phyloP scores from a whole-genome alignment of 768 basidiomycete species.

The Mycena indigotica region DNA sequence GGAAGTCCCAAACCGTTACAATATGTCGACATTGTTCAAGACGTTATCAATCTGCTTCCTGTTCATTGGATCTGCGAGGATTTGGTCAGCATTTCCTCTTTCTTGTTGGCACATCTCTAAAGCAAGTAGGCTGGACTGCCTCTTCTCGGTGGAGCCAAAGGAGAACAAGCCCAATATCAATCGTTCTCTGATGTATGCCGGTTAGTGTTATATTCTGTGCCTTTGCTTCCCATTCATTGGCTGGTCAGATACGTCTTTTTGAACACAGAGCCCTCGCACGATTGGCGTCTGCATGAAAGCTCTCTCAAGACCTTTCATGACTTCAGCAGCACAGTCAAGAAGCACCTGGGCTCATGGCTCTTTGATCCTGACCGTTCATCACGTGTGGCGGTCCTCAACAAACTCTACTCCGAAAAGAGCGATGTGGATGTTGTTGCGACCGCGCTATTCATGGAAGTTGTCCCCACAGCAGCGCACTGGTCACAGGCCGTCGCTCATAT shows the following conservation, averaged over 20 bases:
- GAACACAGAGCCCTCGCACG: constrained; percentile 45
- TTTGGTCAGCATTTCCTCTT: constrained; percentile 45
- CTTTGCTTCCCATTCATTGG: background rate
- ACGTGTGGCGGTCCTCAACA: constrained; percentile 34
- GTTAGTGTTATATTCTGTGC: constrained; percentile 33
- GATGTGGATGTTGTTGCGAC: constrained; percentile 42
- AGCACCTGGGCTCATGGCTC: constrained; percentile 28
- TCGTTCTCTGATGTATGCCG: constrained; percentile 53
- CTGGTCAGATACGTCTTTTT: constrained; percentile 46
- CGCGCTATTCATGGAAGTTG: constrained; percentile 53
- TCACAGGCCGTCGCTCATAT: constrained; percentile 58
- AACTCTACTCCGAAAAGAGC: constrained; percentile 26
- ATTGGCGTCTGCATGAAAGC: constrained; percentile 50
- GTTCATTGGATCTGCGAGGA: constrained; percentile 61
- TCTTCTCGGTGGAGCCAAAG: constrained; percentile 37
- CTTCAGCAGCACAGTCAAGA: constrained; percentile 33
- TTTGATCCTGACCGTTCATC: constrained; percentile 12
- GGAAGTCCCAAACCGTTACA: constrained; percentile 11
- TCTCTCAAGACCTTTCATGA: constrained; percentile 35
- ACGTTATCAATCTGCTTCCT: constrained; percentile 67
- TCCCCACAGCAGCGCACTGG: constrained; percentile 59
- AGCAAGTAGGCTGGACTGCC: constrained; percentile 46
- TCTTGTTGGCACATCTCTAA: too few relatives aligned
- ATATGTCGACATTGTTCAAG: constrained; percentile 61
- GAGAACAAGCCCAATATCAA: constrained; percentile 42